A percentile compares a stretch with the other conserved stretches of the same genome.
Evolutionary conservation across 2,329 filamentous ascomycete species (phyloP).

Genomic region (Rhinocladiella mackenziei): DNA sequence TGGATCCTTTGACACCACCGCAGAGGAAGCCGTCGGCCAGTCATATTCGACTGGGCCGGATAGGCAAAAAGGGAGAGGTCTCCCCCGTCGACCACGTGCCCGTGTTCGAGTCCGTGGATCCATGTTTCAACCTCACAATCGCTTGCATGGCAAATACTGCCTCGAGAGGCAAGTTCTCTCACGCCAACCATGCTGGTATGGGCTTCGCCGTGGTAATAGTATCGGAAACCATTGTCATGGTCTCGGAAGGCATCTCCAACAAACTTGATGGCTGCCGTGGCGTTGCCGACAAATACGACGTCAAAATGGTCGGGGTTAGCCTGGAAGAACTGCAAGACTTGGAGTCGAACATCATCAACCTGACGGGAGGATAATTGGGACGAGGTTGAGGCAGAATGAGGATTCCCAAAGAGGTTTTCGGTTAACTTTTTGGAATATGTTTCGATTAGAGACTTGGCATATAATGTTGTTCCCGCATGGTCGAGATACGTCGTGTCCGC

Average conservation of each 20-base stretch:
- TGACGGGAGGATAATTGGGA: conserved; percentile 72
- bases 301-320: conserved; percentile 80
- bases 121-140: conserved; percentile 63
- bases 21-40: conserved; percentile 70
- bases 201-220: conserved; percentile 75
- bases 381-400: conserved; percentile 78
- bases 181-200: conserved; percentile 86
- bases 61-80: conserved; percentile 64
- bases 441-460: conserved; percentile 75
- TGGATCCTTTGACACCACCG: conserved; percentile 59
- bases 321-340: conserved; percentile 70
- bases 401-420: conserved; percentile 78
- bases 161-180: conserved; percentile 63
- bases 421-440: conserved; percentile 75
- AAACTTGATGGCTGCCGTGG: conserved; percentile 85
- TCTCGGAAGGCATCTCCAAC: conserved; percentile 73
- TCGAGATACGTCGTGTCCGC: conserved; percentile 74
- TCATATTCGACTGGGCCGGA: conserved; percentile 90
- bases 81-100: neutral
- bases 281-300: conserved; percentile 85
- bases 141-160: conserved; percentile 57
- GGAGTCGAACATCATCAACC: conserved; percentile 71
- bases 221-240: conserved; percentile 67
- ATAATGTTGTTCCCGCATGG: conserved; percentile 88
- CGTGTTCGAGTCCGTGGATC: conserved; percentile 46